A percentile compares a stretch with the other conserved stretches of the same genome.
phyloP scores from a whole-genome alignment of 495 filamentous ascomycete genomes.

The Geopyxis carbonaria region DNA sequence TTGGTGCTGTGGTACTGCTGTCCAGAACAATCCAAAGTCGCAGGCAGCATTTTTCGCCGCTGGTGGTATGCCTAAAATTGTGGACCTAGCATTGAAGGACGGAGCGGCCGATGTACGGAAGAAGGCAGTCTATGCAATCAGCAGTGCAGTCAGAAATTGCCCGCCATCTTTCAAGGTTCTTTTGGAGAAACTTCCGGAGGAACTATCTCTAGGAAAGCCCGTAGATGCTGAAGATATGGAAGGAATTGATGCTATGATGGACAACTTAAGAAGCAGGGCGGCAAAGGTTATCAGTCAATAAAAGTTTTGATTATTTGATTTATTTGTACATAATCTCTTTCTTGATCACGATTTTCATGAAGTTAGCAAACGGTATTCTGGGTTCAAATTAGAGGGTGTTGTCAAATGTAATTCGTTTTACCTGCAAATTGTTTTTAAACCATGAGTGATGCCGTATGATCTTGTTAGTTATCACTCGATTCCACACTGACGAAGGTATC shows the following conservation, averaged over 20 bases:
- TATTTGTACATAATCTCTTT: not conserved
- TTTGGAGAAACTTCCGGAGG: conserved; percentile 46
- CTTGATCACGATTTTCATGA: too few species aligned
- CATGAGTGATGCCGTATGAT: too few species aligned
- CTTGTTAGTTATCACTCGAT: too few species aligned
- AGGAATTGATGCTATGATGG: conserved; percentile 87
- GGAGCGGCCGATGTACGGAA: conserved; percentile 48
- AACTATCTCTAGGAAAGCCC: conserved; percentile 31
- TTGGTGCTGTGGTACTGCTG: conserved; percentile 84
- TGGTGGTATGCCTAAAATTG: conserved; percentile 52
- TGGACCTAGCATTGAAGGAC: conserved; percentile 44
- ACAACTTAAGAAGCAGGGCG: conserved; percentile 38
- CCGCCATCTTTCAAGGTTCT: conserved; percentile 51
- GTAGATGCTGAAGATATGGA: conserved; percentile 52
- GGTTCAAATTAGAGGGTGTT: too few species aligned
- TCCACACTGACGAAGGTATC: too few species aligned
- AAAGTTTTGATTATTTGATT: not conserved
- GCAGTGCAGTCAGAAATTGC: conserved; percentile 67
- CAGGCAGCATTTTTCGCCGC: conserved; percentile 61
- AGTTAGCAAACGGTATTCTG: too few species aligned
- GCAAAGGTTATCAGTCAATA: conserved; percentile 14
- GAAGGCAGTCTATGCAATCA: conserved; percentile 78
- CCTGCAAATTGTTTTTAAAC: too few species aligned
- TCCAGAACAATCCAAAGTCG: conserved; percentile 77
- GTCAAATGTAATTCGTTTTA: too few species aligned